phyloP scores from a whole-genome alignment of 1,284 basidiomycete genomes.

The Pascua sp. region DNA sequence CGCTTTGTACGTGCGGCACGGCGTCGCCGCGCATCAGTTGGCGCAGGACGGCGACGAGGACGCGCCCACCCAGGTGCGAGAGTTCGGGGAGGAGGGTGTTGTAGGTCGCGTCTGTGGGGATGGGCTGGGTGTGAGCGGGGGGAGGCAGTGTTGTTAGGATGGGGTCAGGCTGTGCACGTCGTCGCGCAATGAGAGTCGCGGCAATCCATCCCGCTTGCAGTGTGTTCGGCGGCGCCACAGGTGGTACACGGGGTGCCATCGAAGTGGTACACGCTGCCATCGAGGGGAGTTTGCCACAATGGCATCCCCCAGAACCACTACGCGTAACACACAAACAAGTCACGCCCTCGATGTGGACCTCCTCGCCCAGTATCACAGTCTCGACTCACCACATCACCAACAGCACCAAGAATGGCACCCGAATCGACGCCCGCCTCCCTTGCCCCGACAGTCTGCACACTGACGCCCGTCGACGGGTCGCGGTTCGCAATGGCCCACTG shows the following conservation, averaged over 20 bases:
- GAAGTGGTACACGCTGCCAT: background rate
- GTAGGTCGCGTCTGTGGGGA: conserved; percentile 58
- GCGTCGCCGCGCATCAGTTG: conserved; percentile 60
- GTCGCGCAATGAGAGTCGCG: background rate
- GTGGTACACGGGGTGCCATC: no score
- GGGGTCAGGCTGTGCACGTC: background rate
- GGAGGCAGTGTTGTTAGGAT: background rate
- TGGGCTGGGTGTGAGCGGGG: conserved; percentile 46
- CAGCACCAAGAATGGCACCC: conserved; percentile 47
- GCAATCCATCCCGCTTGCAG: background rate
- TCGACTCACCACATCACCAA: conserved; percentile 39
- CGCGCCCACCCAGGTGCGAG: conserved; percentile 62
- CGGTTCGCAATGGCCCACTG: conserved; percentile 74
- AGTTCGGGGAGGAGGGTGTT: conserved; percentile 59
- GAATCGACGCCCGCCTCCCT: conserved; percentile 46
- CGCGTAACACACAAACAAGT: background rate
- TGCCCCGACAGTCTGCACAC: conserved; percentile 53
- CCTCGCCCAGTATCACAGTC: background rate
- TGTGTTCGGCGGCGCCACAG: no score
- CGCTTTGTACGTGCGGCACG: conserved; percentile 53
- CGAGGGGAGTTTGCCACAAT: background rate
- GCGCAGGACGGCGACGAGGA: conserved; percentile 68
- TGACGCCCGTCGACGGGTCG: conserved; percentile 64
- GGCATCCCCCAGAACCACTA: background rate
- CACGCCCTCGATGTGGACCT: background rate